Base-by-base conservation (phyloP, 306 rosid species). In the Fagus crenata region DNA sequence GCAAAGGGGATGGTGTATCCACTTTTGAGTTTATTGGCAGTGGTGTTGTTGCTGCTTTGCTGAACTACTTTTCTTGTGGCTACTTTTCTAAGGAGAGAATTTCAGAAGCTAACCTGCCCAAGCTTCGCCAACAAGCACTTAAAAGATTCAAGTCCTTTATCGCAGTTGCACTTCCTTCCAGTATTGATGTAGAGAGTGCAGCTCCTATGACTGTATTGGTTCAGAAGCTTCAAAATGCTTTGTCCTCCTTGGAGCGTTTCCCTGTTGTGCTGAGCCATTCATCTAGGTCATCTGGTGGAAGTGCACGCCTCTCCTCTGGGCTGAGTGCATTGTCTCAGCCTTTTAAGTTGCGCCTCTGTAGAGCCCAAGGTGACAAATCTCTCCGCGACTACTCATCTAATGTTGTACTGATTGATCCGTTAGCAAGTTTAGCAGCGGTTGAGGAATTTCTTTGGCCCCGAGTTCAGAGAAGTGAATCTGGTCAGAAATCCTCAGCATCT, bases 371-470 rank as follows among this genome's bases (percentile, higher is more conserved):
- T 67, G 99, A 96, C 33, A 96, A 93, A 71, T 83, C 93, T 71
- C 93, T 96, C 32, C 89, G 90, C 58, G 98, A 96, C 81, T 96
- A 96, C 85, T 96, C 99, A 71, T 89, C 96, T 6, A 96, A 96
- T 80, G 89, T 96, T 77, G 98, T 96, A 46, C 78, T 96, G 81
- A 93, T 96, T 76, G 99, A 96, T 77, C 99, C 99, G 54, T 78
- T 92, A 56, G 98, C 99, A 54, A 89, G 98, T 83, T 86, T 96
- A 83, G 98, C 98, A 79, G 99, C 99, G 53, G 92, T 93, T 42
- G 99, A 96, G 76, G 99, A 96, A 72, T 96, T 96, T 84, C 93
- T 96, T 71, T 96, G 99, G 99, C 93, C 96, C 74, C 92, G 99
- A 67, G 87, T 96, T 78, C 99, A 92, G 83, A 89, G 96, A 68